Conservation (phyloP, 371 early-diverging fungal species). For the Syncephalastrum monosporum region DNA sequence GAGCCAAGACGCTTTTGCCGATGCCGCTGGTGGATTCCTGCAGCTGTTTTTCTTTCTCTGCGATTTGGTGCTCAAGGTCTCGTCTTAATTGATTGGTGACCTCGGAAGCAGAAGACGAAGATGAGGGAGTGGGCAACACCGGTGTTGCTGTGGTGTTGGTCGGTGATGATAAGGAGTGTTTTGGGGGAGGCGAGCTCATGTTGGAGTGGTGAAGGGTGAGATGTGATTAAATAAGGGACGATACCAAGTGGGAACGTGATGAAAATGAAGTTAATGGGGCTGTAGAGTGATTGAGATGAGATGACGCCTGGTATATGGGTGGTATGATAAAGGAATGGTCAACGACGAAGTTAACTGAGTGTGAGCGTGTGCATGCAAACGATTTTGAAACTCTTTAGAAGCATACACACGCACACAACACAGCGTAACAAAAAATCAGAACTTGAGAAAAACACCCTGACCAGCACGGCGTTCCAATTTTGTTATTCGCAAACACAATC, state of each 20-base stretch:
- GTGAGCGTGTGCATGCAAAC: conserved; percentile 24
- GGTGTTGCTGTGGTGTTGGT: conserved; percentile 21
- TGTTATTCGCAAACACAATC: too few relatives aligned
- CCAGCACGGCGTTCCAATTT: too few relatives aligned
- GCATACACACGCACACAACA: conserved; percentile 23
- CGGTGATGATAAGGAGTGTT: conserved; percentile 45
- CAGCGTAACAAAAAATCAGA: conserved; percentile 19
- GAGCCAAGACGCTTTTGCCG: conserved; percentile 42
- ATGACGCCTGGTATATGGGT: neutral
- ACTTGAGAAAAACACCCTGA: conserved; percentile 8
- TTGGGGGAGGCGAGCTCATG: conserved; percentile 31
- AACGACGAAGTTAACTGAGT: conserved; percentile 15
- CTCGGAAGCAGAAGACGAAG: conserved; percentile 28
- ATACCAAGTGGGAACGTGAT: conserved; percentile 3
- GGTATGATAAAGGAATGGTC: conserved; percentile 7
- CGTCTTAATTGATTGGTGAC: conserved; percentile 22
- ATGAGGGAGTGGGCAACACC: conserved; percentile 45
- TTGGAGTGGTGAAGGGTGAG: neutral
- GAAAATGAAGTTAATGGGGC: neutral
- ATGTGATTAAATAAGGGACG: conserved; percentile 1
- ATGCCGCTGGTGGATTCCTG: conserved; percentile 45
- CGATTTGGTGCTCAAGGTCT: conserved; percentile 43
- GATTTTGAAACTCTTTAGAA: conserved; percentile 17
- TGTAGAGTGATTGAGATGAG: conserved; percentile 2
- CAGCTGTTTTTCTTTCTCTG: conserved; percentile 42